These are phyloP conservation scores for Cadophora sp. DNA, from an alignment of 2,329 filamentous ascomycete genomes.

Conservation along the genomic window DNA sequence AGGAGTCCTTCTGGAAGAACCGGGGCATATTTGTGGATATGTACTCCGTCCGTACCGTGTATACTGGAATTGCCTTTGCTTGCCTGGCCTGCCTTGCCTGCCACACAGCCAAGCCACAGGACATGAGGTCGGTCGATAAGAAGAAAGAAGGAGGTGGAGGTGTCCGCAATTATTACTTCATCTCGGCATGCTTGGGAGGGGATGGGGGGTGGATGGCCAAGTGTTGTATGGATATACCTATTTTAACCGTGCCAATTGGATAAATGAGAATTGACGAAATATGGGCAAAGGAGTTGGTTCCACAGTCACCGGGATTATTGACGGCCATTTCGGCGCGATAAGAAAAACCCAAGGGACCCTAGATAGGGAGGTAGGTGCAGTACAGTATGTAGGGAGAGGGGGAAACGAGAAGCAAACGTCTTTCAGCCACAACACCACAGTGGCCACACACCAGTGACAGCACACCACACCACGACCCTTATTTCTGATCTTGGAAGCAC, in stretches of 20 bases:
- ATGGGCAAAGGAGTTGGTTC: background rate
- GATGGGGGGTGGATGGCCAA: background rate
- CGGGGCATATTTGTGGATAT: conserved; percentile 12
- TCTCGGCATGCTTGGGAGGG: conserved; percentile 1
- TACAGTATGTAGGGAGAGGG: too few species aligned
- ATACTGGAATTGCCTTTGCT: too few species aligned
- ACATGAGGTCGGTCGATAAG: background rate
- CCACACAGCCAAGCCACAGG: conserved; percentile 10
- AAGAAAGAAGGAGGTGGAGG: background rate
- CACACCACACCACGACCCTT: background rate
- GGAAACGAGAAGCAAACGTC: too few species aligned
- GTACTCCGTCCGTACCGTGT: background rate
- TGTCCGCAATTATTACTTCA: conserved; percentile 9
- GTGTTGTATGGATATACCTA: conserved; percentile 11
- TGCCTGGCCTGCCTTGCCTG: background rate
- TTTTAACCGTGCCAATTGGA: conserved; percentile 12
- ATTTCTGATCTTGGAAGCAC: background rate
- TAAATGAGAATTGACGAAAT: conserved; percentile 12
- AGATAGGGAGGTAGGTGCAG: background rate
- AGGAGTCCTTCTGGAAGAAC: background rate
- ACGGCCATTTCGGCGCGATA: background rate
- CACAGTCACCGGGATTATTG: background rate
- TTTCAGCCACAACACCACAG: background rate
- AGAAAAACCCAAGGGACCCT: background rate
- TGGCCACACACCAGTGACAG: too few species aligned